Percentiles rank a stretch among this genome's conserved stretches.
These are phyloP conservation scores for Phaffia australis DNA, from an alignment of 768 basidiomycete genomes.

Conservation along the genomic window DNA sequence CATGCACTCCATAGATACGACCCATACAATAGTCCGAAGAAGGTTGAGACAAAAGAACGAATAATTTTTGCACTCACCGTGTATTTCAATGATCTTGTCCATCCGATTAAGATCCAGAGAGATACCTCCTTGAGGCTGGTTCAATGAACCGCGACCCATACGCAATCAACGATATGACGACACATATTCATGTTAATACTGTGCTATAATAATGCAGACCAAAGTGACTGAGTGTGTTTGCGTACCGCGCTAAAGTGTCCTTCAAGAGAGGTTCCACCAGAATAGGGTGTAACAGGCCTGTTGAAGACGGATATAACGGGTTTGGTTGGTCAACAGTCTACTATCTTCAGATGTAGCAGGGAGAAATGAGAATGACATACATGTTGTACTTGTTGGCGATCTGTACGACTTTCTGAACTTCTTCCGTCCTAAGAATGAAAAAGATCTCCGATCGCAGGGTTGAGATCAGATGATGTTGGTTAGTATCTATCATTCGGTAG, in stretches of 20 bases:
- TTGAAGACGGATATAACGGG: no score
- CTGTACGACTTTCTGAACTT: slow-evolving; percentile 51
- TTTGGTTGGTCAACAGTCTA: no score
- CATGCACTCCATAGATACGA: not conserved
- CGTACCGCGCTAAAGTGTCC: slow-evolving; percentile 51
- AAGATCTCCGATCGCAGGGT: not conserved
- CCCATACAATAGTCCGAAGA: not conserved
- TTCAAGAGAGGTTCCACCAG: slow-evolving; percentile 77
- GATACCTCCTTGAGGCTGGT: slow-evolving; percentile 39
- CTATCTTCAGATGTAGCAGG: no score
- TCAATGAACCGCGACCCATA: no score
- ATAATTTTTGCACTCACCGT: slow-evolving; percentile 37
- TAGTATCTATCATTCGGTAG: not conserved
- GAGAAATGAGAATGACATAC: no score
- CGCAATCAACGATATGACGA: no score
- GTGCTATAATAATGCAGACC: no score
- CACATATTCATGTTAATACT: no score
- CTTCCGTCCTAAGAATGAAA: slow-evolving; percentile 15
- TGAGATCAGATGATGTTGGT: not conserved
- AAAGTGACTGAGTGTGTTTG: not conserved
- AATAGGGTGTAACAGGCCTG: slow-evolving; percentile 69
- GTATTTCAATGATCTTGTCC: slow-evolving; percentile 65
- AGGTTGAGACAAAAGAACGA: not conserved
- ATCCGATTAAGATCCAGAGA: slow-evolving; percentile 69
- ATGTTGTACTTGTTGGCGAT: slow-evolving; percentile 61